These are phyloP conservation scores for Soucietia sequanensis DNA, from an alignment of 805 yeast species.

Conservation along the genomic window DNA sequence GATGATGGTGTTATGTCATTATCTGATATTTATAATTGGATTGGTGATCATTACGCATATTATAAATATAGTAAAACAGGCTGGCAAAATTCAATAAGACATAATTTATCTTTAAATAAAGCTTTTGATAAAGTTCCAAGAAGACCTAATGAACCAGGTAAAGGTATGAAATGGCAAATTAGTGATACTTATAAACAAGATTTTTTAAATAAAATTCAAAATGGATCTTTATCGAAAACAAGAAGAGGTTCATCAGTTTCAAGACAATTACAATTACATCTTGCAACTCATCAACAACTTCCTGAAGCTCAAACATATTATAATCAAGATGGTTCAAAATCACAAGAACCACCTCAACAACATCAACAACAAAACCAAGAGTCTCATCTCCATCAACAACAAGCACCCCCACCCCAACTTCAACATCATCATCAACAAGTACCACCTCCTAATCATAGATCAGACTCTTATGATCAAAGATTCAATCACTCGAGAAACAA, in stretches of 20 bases:
- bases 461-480: conserved; percentile 1
- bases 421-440: neutral
- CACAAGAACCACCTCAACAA: conserved; percentile 10
- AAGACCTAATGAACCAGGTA: conserved; percentile 94
- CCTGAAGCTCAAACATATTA: conserved; percentile 45
- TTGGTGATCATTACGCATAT: conserved; percentile 81
- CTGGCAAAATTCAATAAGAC: conserved; percentile 98
- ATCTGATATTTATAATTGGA: conserved; percentile 92
- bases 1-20: conserved; percentile 84
- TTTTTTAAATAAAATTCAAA: conserved; percentile 74
- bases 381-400: conserved; percentile 8
- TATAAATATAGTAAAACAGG: conserved; percentile 91
- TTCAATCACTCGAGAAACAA: conserved; percentile 14
- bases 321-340: conserved; percentile 16
- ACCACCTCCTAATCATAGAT: neutral
- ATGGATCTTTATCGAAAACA: conserved; percentile 70
- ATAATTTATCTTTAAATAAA: conserved; percentile 88
- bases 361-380: conserved; percentile 13
- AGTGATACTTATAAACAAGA: conserved; percentile 82
- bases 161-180: conserved; percentile 99
- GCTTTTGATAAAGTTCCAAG: conserved; percentile 98
- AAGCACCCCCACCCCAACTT: conserved; percentile 4
- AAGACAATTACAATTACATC: conserved; percentile 73
- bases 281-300: conserved; percentile 54
- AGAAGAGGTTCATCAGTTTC: conserved; percentile 82